phyloP scores from a whole-genome alignment of 345 rosid genomes.

The Salix caprea region DNA sequence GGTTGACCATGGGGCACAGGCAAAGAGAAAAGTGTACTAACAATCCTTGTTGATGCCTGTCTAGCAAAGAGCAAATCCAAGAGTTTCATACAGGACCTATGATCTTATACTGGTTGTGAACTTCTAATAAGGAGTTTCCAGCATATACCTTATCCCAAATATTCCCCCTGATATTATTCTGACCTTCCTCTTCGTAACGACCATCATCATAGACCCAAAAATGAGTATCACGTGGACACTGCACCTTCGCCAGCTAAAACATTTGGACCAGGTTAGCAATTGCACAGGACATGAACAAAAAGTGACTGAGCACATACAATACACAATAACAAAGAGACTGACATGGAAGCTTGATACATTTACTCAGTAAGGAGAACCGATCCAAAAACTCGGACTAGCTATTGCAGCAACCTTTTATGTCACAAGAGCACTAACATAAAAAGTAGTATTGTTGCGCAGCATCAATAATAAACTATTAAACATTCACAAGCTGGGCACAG shows the following conservation, averaged over 20 bases:
- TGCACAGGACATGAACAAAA: not conserved
- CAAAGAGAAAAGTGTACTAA: slow-evolving; percentile 80
- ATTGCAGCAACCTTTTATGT: not conserved
- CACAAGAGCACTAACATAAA: not conserved
- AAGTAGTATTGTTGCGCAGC: not conserved
- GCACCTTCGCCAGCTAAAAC: slow-evolving; percentile 66
- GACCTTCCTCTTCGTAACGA: slow-evolving; percentile 84
- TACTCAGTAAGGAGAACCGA: not conserved
- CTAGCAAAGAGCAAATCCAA: slow-evolving; percentile 34
- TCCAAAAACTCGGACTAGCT: not conserved
- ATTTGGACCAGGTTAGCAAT: not conserved
- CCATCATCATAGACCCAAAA: slow-evolving; percentile 90
- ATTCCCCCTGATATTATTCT: slow-evolving; percentile 73
- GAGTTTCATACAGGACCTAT: slow-evolving; percentile 15
- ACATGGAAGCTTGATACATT: not conserved
- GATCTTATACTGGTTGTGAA: slow-evolving; percentile 1
- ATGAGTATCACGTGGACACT: slow-evolving; percentile 78
- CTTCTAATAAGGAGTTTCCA: slow-evolving; percentile 1
- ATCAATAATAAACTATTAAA: not conserved
- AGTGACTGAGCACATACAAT: not conserved
- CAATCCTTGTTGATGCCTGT: slow-evolving; percentile 88
- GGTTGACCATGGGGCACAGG: slow-evolving; percentile 80
- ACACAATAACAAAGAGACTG: not conserved
- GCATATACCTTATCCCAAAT: slow-evolving; percentile 73
- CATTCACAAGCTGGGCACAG: not conserved